Conservation (phyloP, 768 basidiomycete genomes). For the Crucibulum laeve region DNA sequence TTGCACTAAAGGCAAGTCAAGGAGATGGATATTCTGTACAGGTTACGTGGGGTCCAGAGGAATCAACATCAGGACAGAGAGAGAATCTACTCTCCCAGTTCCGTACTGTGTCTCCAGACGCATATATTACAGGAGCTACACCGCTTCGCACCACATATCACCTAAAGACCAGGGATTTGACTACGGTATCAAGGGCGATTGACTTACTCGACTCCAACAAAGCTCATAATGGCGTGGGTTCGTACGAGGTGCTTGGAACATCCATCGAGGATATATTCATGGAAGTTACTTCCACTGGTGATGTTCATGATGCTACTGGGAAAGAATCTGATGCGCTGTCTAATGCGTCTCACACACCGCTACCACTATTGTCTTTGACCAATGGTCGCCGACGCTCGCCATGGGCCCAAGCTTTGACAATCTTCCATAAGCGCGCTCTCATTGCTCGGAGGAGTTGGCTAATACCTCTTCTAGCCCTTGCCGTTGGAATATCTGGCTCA, state of each 20-base stretch:
- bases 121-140: neutral
- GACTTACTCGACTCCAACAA: conserved; percentile 38
- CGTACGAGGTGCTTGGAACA: conserved; percentile 52
- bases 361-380: no score
- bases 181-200: conserved; percentile 41
- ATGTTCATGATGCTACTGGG: no score
- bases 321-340: no score
- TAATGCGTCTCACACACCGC: no score
- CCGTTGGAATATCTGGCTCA: conserved; percentile 23
- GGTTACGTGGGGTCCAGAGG: neutral
- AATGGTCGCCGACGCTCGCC: conserved; percentile 40
- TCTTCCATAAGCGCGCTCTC: conserved; percentile 53
- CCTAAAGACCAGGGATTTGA: conserved; percentile 45
- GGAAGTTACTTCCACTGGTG: conserved; percentile 48
- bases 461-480: conserved; percentile 38
- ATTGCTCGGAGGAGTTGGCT: conserved; percentile 55
- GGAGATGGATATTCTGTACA: conserved; percentile 53
- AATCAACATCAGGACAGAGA: neutral
- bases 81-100: no score
- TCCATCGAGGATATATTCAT: conserved; percentile 66
- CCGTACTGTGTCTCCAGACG: neutral
- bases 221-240: conserved; percentile 24
- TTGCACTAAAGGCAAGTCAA: conserved; percentile 52
- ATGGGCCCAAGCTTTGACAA: conserved; percentile 49
- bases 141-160: conserved; percentile 29